phyloP scores from a whole-genome alignment of 768 basidiomycete genomes.

The Lenzites betulinus region DNA sequence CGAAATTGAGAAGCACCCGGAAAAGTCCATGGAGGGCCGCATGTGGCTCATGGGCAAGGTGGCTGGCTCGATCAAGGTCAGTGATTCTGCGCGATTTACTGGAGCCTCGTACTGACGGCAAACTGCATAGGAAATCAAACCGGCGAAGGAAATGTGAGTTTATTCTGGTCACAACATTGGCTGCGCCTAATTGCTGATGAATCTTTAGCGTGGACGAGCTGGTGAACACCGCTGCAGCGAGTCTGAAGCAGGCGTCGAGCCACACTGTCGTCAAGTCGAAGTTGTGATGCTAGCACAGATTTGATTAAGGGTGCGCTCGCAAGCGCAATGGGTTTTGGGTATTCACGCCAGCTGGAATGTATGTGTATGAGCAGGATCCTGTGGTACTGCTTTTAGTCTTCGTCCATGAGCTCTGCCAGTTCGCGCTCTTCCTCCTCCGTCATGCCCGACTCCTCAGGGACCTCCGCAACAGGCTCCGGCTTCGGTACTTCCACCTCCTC shows the following conservation, averaged over 20 bases:
- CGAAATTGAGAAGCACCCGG: conserved; percentile 69
- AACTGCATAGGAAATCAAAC: conserved; percentile 64
- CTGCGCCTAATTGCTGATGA: not conserved
- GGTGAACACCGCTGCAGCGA: conserved; percentile 65
- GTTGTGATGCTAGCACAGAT: conserved; percentile 38
- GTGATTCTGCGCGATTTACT: conserved; percentile 23
- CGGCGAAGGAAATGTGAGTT: conserved; percentile 80
- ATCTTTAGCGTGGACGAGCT: conserved; percentile 74
- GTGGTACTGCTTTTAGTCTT: conserved; percentile 16
- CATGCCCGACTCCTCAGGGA: conserved; percentile 38
- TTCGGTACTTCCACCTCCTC: not conserved
- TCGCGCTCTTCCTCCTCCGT: conserved; percentile 92
- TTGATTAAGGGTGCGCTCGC: not conserved
- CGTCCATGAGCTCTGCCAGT: conserved; percentile 74
- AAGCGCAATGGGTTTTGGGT: not conserved
- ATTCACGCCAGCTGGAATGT: not conserved
- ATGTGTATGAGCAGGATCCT: not conserved
- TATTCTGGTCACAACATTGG: conserved; percentile 11
- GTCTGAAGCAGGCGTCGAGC: conserved; percentile 48
- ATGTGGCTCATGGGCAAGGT: conserved; percentile 80
- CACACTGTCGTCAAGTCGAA: conserved; percentile 50
- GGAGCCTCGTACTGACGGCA: not conserved
- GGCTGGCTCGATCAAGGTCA: conserved; percentile 65
- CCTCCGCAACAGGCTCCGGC: conserved; percentile 18
- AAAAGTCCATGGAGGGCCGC: conserved; percentile 59